phyloP scores from a whole-genome alignment of 495 filamentous ascomycete genomes.

The Achaetomiella virescens region DNA sequence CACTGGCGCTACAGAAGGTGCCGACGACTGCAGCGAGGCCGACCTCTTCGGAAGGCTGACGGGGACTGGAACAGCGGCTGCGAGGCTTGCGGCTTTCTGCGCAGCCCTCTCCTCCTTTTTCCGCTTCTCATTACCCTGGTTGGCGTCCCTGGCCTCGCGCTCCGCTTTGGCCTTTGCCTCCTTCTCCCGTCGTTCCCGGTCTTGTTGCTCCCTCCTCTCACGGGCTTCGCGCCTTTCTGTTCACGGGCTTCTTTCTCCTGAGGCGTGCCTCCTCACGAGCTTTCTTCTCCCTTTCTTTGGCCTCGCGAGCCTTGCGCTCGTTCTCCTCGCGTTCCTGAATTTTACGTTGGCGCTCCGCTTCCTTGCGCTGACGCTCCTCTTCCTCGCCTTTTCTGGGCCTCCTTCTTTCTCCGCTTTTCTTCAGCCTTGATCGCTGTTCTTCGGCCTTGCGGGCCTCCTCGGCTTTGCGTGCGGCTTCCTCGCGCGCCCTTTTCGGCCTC shows the following conservation, averaged over 20 bases:
- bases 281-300: constrained; percentile 81
- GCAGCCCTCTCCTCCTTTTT: constrained; percentile 43
- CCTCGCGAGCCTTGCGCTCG: constrained; percentile 70
- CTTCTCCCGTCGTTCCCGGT: constrained; percentile 50
- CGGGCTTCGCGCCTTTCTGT: constrained; percentile 58
- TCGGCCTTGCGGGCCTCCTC: constrained; percentile 75
- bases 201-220: constrained; percentile 59
- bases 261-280: constrained; percentile 57
- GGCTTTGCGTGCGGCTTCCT: constrained; percentile 70
- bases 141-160: constrained; percentile 19
- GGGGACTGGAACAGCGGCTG: constrained; percentile 29
- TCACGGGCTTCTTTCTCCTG: constrained; percentile 66
- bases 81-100: constrained; percentile 33
- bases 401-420: constrained; percentile 85
- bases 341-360: constrained; percentile 55
- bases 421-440: constrained; percentile 75
- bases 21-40: constrained; percentile 18
- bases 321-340: constrained; percentile 79
- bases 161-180: constrained; percentile 36
- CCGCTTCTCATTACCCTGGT: constrained; percentile 37
- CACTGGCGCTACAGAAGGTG: constrained; percentile 44
- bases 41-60: constrained; percentile 45
- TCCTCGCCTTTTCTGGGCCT: constrained; percentile 88
- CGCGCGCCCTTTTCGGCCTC: constrained; percentile 89
- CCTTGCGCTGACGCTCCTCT: constrained; percentile 70